phyloP scores from a whole-genome alignment of 805 yeast genomes.

The Spathaspora gorwiae region DNA sequence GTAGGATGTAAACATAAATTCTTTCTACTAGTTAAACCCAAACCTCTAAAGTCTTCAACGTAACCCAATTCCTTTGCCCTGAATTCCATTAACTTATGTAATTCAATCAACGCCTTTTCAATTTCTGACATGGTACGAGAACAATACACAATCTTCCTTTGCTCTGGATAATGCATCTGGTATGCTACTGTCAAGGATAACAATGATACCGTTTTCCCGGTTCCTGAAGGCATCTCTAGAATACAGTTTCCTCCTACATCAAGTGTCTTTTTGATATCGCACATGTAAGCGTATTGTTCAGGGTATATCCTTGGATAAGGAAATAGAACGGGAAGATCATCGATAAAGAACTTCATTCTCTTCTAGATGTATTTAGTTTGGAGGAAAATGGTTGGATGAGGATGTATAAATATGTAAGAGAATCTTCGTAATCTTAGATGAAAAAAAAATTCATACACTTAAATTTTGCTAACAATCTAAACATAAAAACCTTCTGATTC shows the following conservation, averaged over 20 bases:
- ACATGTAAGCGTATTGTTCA: constrained; percentile 97
- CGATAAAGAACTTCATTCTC: constrained; percentile 74
- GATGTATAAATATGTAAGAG: too few relatives aligned
- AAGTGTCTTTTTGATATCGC: constrained; percentile 85
- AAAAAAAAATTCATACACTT: too few relatives aligned
- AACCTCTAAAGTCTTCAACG: constrained; percentile 86
- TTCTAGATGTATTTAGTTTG: too few relatives aligned
- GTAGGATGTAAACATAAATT: constrained; percentile 88
- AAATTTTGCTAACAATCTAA: background rate
- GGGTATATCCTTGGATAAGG: constrained; percentile 98
- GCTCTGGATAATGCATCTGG: constrained; percentile 93
- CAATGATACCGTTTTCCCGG: constrained; percentile 94
- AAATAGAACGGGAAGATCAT: constrained; percentile 90
- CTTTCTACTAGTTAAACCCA: constrained; percentile 92
- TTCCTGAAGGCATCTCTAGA: constrained; percentile 98
- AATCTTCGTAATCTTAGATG: too few relatives aligned
- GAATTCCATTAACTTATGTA: constrained; percentile 82
- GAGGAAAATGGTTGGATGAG: too few relatives aligned
- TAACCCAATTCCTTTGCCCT: constrained; percentile 79
- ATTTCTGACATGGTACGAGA: constrained; percentile 99
- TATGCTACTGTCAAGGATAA: constrained; percentile 90
- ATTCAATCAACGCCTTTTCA: constrained; percentile 92
- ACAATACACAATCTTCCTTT: constrained; percentile 89
- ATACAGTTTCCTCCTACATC: constrained; percentile 97
- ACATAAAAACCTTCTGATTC: background rate